These are phyloP conservation scores for Thermoascus crustaceus DNA, from an alignment of 2,329 filamentous ascomycete species.

Conservation along the genomic window DNA sequence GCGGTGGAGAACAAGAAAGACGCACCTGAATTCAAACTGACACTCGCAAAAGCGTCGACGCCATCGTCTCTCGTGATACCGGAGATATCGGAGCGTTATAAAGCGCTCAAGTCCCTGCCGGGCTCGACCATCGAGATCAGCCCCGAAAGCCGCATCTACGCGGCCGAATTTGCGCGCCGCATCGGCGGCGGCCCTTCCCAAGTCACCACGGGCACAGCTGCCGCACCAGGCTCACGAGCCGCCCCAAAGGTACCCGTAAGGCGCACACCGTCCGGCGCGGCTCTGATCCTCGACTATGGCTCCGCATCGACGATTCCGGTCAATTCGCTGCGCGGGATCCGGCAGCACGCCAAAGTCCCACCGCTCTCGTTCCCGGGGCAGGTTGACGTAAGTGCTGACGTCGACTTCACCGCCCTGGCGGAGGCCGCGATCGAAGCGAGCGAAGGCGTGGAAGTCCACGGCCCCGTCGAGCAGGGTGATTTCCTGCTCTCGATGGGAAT, in stretches of 20 bases:
- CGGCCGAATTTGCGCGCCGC: slow-evolving; percentile 69
- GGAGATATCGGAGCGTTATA: slow-evolving; percentile 70
- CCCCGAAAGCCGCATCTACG: slow-evolving; percentile 75
- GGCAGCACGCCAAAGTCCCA: slow-evolving; percentile 64
- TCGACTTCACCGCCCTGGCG: slow-evolving; percentile 82
- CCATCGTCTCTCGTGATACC: slow-evolving; percentile 81
- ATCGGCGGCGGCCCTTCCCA: slow-evolving; percentile 67
- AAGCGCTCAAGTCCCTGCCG: slow-evolving; percentile 57
- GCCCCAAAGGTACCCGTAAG: slow-evolving; percentile 40
- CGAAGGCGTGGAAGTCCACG: slow-evolving; percentile 79
- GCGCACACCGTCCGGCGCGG: slow-evolving; percentile 64
- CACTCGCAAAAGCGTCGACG: slow-evolving; percentile 64
- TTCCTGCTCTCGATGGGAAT: slow-evolving; percentile 82
- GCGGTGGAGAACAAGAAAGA: slow-evolving; percentile 42
- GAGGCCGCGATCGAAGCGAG: slow-evolving; percentile 71
- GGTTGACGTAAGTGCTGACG: slow-evolving; percentile 84
- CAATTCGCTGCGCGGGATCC: slow-evolving; percentile 86
- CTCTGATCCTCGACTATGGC: slow-evolving; percentile 94
- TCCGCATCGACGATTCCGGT: slow-evolving; percentile 68
- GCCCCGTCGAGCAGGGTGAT: slow-evolving; percentile 74
- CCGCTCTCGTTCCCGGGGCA: slow-evolving; percentile 73
- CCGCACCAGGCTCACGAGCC: slow-evolving; percentile 10
- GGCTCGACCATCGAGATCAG: slow-evolving; percentile 79
- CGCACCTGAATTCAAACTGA: slow-evolving; percentile 79
- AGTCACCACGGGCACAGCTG: slow-evolving; percentile 14